Evolutionary conservation across 2,329 filamentous ascomycete species (phyloP), one percentile per base, ranked within the genome.

Genomic region (Fusarium torreyae): DNA sequence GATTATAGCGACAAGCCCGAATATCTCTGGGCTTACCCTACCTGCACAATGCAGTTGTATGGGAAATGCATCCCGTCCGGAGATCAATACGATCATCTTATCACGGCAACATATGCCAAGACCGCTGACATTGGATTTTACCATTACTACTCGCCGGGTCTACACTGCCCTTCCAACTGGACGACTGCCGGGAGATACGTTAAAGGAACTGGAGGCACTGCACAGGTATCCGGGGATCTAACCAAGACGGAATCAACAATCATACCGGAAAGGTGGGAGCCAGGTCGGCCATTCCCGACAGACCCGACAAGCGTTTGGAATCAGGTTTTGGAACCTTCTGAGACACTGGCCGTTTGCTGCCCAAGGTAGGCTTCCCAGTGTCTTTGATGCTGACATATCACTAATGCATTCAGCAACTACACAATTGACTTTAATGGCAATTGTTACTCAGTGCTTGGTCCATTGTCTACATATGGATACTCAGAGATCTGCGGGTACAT

Each of bases 31-130:
- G 22, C 22, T 24, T 24, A 24, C 22, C 22, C 22, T 5, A 24
- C 22, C 22, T 24, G 22, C 22, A 24, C 22, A 24, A 24, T 14
- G 22, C 24, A 43, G 11, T 10, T 18, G 9, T 56, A 56, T 9
- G 68, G 64, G n/a, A 63, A 70, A 33, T 75, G 74, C 42, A 49
- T 70, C 13, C 73, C 74, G 7, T 58, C 57, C 1, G 74, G 70
- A 24, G 39, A 54, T 24, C 34, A 45, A 3, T 50, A 66, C 18
- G 70, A 75, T 53, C 42, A 49, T 2, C 38, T 63, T 6, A 20
- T 52, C 17, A n/a, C 4, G 10, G 31, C 39, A 11, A 17, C 17
- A 13, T 34, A 44, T 24, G 51, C 46, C 26, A 28, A 55, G 20
- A 20, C 60, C 36, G 13, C 58, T 1, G n/a, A 55, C 4, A 57